These are phyloP conservation scores for Pseudocercospora crystallina DNA, from an alignment of 2,329 filamentous ascomycete genomes.

Conservation along the genomic window DNA sequence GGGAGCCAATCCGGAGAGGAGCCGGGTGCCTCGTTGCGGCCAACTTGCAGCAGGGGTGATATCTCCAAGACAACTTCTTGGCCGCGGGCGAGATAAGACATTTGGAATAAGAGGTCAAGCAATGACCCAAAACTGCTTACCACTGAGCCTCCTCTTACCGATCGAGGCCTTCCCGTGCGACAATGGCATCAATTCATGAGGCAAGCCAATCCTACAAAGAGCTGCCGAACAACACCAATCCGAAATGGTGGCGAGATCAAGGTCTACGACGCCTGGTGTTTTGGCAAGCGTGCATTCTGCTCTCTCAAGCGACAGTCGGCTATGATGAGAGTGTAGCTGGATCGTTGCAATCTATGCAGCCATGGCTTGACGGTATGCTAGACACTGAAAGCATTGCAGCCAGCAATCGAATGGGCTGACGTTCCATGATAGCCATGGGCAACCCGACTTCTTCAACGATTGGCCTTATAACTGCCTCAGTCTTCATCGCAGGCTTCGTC, in stretches of 20 bases:
- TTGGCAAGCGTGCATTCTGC: constrained; percentile 6
- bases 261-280: constrained; percentile 16
- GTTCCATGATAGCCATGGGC: constrained; percentile 4
- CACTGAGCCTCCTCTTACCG: neutral
- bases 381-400: no score
- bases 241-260: constrained; percentile 23
- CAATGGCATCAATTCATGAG: neutral
- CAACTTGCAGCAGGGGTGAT: no score
- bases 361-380: constrained; percentile 5
- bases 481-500: constrained; percentile 13
- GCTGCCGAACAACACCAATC: constrained; percentile 20
- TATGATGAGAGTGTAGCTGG: constrained; percentile 11
- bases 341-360: constrained; percentile 14
- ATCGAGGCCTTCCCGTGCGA: neutral
- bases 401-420: neutral
- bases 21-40: no score
- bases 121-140: neutral
- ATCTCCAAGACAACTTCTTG: no score
- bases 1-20: no score
- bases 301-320: constrained; percentile 7
- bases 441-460: constrained; percentile 4
- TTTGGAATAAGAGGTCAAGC: neutral
- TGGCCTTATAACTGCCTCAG: constrained; percentile 7
- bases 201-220: constrained; percentile 15
- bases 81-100: constrained; percentile 4